Evolutionary conservation across 441 rosid genomes (phyloP).

Genomic region (Populus hybrid): DNA sequence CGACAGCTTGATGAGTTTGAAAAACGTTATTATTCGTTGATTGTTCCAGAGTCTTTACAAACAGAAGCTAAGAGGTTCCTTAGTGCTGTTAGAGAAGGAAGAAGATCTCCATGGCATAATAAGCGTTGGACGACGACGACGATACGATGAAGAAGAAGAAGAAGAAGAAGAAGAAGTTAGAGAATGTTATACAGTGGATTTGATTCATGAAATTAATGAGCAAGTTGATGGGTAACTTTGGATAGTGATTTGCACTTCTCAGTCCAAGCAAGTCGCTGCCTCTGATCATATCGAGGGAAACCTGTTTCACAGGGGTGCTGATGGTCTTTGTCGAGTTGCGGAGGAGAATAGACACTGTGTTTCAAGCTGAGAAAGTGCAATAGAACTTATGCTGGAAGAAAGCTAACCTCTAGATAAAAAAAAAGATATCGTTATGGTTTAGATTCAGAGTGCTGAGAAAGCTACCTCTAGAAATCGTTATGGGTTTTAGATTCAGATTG

Average conservation of each 20-base stretch:
- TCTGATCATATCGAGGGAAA: slow-evolving; percentile 16
- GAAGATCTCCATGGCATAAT: slow-evolving; percentile 40
- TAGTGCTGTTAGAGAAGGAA: slow-evolving; percentile 23
- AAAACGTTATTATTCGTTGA: slow-evolving; percentile 59
- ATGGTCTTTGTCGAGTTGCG: slow-evolving; percentile 43
- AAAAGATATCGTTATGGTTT: slow-evolving; percentile 52
- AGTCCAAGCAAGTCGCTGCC: slow-evolving; percentile 30
- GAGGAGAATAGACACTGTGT: slow-evolving; percentile 32
- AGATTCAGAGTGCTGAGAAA: slow-evolving; percentile 33
- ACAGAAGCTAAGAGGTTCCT: slow-evolving; percentile 34
- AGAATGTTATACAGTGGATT: slow-evolving; percentile 34
- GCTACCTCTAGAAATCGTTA: slow-evolving; percentile 27
- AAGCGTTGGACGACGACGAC: slow-evolving; percentile 42
- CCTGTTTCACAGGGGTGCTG: slow-evolving; percentile 30
- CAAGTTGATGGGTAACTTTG: slow-evolving; percentile 22
- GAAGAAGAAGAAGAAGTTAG: no score
- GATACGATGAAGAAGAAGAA: not conserved
- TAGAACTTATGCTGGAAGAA: slow-evolving; percentile 21
- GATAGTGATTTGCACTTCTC: slow-evolving; percentile 34
- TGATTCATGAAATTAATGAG: slow-evolving; percentile 27
- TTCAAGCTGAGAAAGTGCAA: slow-evolving; percentile 47
- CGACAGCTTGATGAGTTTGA: slow-evolving; percentile 41
- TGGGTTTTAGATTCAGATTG: slow-evolving; percentile 49
- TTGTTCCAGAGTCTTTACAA: slow-evolving; percentile 43
- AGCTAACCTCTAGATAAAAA: slow-evolving; percentile 25